Base-by-base conservation (phyloP, 23 red algal genomes). In the Gracilaria gracilis region DNA sequence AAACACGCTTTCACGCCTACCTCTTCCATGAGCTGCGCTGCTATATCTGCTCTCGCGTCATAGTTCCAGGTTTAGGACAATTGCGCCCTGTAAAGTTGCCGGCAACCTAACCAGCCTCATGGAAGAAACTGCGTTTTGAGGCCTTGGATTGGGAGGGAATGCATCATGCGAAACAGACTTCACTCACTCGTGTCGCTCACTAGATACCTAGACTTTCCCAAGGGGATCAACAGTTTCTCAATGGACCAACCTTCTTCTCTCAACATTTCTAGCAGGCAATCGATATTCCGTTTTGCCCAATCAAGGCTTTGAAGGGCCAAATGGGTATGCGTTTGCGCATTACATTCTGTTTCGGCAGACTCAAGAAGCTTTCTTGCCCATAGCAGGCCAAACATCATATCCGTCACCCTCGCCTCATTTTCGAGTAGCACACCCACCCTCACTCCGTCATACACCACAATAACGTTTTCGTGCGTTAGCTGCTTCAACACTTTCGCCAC, bases 191-290 rank as follows among this genome's bases (percentile, higher is more conserved):
- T 36, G 19, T 69, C 19, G 64, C 42, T 77, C 38, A 77, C 42
- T 15, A 25, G 6, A 50, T 77, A 77, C 39, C 72, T 48, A 0
- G 72, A 51, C 34, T 15, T 37, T 77, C 46, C 72, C 8, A 51
- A 8, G 12, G 72, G 72, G 28, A 75, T 88, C 49, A 88, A 25
- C 38, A 88, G 69, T 48, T 88, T 88, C 16, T 58, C 54, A 20
- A 74, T 81, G 7, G 87, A 81, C 87, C 87, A 91, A 19, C 87
- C 87, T 70, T 65, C 8, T 16, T 81, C 73, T 24, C 46, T 29
- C n/a, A 91, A 47, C n/a, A 33, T 23, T 31, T 82, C 38, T 19
- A 47, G 19, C 15, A 91, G 21, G 1, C 11, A 16, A 13, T 55
- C 19, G 40, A 31, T 24, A 20, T 53, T 44, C 31, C 21, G 14